phyloP scores from a whole-genome alignment of 1,284 basidiomycete genomes.

The Afroboletus lepidellus region DNA sequence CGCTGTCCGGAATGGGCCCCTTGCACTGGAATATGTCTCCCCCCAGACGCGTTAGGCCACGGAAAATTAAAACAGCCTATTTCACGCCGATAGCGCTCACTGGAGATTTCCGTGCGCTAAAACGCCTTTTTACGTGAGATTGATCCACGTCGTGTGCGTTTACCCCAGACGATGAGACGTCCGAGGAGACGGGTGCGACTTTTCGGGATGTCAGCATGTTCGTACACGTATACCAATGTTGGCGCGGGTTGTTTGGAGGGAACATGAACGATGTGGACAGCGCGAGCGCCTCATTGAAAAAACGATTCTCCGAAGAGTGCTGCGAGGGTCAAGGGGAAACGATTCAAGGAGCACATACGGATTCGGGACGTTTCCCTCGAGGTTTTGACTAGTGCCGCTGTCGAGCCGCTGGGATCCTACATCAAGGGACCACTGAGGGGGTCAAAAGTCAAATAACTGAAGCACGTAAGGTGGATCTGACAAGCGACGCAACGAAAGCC shows the following conservation, averaged over 20 bases:
- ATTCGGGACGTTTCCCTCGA: background rate
- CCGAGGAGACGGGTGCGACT: background rate
- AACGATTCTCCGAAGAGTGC: background rate
- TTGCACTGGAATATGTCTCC: too few species aligned
- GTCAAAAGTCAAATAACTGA: background rate
- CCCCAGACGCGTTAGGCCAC: too few species aligned
- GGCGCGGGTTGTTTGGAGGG: constrained; percentile 1
- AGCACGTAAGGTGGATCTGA: background rate
- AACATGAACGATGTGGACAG: background rate
- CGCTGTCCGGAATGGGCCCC: too few species aligned
- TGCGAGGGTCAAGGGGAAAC: background rate
- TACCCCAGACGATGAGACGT: constrained; percentile 4
- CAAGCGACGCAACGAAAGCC: background rate
- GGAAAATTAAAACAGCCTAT: background rate
- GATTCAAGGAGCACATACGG: constrained; percentile 3
- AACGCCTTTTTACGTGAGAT: background rate
- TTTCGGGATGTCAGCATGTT: background rate
- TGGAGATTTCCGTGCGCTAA: constrained; percentile 1
- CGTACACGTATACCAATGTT: background rate
- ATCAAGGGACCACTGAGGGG: background rate
- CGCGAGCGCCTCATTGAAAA: background rate
- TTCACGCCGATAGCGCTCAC: background rate
- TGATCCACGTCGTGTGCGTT: background rate
- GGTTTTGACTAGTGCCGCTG: constrained; percentile 4
- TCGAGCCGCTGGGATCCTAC: background rate